Percentiles rank a stretch among this genome's conserved stretches.
Conservation (phyloP, 257 asterid species). For the Ilex aquifolium region DNA sequence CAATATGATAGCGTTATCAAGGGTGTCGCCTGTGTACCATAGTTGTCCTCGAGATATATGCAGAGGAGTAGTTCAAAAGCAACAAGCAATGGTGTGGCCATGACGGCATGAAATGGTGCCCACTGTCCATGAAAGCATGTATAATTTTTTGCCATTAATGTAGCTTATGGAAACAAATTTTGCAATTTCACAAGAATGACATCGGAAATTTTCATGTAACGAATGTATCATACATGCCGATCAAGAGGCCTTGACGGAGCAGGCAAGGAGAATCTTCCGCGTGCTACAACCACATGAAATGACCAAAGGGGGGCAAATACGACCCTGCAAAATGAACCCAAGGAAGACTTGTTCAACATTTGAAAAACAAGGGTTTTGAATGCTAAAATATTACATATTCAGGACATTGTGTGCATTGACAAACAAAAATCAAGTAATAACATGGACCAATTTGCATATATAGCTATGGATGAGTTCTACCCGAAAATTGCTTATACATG, state of each 20-base stretch:
- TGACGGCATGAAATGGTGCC: slow-evolving; percentile 90
- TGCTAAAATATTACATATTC: not conserved
- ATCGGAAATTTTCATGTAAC: not conserved
- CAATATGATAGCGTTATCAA: slow-evolving; percentile 1
- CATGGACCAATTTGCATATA: not conserved
- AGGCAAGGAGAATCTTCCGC: slow-evolving; percentile 97
- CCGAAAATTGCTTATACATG: not conserved
- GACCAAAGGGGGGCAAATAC: slow-evolving; percentile 81
- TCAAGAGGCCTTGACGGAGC: slow-evolving; percentile 96
- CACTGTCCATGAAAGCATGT: slow-evolving; percentile 54
- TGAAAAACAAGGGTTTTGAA: not conserved
- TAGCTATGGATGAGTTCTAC: not conserved
- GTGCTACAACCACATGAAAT: slow-evolving; percentile 89
- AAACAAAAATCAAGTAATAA: not conserved
- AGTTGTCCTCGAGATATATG: slow-evolving; percentile 58
- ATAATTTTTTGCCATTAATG: slow-evolving; percentile 13
- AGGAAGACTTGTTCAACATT: slow-evolving; percentile 5
- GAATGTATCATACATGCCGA: slow-evolving; percentile 59
- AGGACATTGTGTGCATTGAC: slow-evolving; percentile 1
- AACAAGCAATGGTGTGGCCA: slow-evolving; percentile 82
- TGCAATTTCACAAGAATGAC: slow-evolving; percentile 3
- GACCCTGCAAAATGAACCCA: slow-evolving; percentile 44
- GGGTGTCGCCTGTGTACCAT: slow-evolving; percentile 40
- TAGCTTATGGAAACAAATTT: slow-evolving; percentile 7
- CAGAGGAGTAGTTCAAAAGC: slow-evolving; percentile 95